Percentiles rank a stretch among this genome's conserved stretches.
Conservation (phyloP, 441 rosid genomes). For the Rhodomyrtus psidioides region DNA sequence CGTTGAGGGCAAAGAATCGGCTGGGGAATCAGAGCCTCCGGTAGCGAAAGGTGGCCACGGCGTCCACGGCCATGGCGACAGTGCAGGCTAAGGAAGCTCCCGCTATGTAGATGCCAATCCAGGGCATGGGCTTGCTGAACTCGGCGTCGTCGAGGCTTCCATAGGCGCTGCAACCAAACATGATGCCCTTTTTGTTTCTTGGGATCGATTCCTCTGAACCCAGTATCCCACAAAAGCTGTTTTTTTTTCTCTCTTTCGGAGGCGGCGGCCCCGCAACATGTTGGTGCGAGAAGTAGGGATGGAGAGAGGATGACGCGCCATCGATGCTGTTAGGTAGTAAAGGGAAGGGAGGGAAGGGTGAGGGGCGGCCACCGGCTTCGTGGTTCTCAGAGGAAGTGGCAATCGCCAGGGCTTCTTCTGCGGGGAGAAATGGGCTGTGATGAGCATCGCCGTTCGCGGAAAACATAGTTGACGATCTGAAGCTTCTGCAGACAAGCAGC, state of each 20-base stretch:
- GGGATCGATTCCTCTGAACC: background rate
- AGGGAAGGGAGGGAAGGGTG: background rate
- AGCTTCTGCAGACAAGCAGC: too few relatives aligned
- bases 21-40: constrained; percentile 69
- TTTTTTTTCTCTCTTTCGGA: background rate
- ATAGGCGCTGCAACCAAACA: constrained; percentile 46
- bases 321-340: background rate
- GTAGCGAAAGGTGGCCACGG: constrained; percentile 43
- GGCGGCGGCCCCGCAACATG: background rate
- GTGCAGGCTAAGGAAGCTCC: constrained; percentile 47
- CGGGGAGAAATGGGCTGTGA: too few relatives aligned
- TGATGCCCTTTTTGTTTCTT: constrained; percentile 12
- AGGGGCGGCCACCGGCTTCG: background rate
- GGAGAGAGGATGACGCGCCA: background rate
- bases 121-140: constrained; percentile 66
- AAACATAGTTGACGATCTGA: too few relatives aligned
- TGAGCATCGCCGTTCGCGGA: too few relatives aligned
- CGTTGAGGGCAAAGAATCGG: constrained; percentile 61
- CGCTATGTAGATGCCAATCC: constrained; percentile 56
- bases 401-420: background rate
- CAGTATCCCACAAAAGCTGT: too few relatives aligned
- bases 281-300: background rate
- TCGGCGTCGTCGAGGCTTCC: constrained; percentile 53
- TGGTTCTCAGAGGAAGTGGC: background rate
- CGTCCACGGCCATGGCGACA: constrained; percentile 59